These are phyloP conservation scores for Mycena metata DNA, from an alignment of 768 basidiomycete genomes.

Conservation along the genomic window DNA sequence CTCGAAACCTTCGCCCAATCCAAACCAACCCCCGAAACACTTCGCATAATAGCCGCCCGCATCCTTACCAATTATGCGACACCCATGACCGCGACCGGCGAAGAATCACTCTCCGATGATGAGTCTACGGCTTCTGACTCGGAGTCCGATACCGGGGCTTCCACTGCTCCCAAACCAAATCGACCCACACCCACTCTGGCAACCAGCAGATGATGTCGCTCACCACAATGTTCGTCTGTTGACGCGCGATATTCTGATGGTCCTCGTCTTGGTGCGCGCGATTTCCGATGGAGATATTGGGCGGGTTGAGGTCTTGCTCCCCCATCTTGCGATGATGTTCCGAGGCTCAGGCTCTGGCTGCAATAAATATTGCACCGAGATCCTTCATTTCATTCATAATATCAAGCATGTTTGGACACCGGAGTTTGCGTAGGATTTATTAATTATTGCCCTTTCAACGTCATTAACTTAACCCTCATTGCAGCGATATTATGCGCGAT, in stretches of 20 bases:
- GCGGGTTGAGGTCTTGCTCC: conserved; percentile 46
- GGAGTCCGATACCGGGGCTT: not conserved
- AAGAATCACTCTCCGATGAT: not conserved
- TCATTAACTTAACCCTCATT: conserved; percentile 39
- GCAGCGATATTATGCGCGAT: conserved; percentile 53
- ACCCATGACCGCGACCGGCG: not conserved
- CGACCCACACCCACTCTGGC: not conserved
- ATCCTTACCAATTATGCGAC: conserved; percentile 35
- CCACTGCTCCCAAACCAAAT: not conserved
- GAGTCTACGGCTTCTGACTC: not conserved
- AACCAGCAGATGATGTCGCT: conserved; percentile 14
- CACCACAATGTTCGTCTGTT: conserved; percentile 36
- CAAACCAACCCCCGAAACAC: conserved; percentile 38
- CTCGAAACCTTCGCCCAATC: conserved; percentile 30
- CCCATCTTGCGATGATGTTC: conserved; percentile 47
- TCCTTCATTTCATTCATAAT: conserved; percentile 47
- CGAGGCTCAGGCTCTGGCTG: conserved; percentile 37
- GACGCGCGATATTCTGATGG: conserved; percentile 34
- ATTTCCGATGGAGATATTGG: conserved; percentile 31
- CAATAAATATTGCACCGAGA: conserved; percentile 50
- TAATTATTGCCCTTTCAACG: conserved; percentile 47
- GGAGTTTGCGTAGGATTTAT: conserved; percentile 45
- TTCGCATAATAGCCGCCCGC: conserved; percentile 24
- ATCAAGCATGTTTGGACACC: conserved; percentile 49
- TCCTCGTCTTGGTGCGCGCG: conserved; percentile 27